These are phyloP conservation scores for Trichoderma aggressivum DNA, from an alignment of 2,329 filamentous ascomycete genomes.

Conservation along the genomic window DNA sequence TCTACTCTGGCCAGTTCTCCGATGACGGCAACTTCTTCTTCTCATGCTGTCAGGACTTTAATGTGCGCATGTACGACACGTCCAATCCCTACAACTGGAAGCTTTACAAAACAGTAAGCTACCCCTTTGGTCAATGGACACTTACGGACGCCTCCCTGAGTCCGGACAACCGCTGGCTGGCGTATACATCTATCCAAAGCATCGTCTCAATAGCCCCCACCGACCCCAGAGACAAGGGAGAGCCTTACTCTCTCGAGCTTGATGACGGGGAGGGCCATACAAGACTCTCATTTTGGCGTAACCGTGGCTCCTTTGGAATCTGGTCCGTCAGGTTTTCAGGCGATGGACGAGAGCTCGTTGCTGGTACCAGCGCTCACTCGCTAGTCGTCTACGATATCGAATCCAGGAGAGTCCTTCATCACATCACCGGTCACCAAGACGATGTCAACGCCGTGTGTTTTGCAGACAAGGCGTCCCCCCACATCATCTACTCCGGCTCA, in stretches of 20 bases:
- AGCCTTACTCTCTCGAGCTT: slow-evolving; percentile 77
- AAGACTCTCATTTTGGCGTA: slow-evolving; percentile 27
- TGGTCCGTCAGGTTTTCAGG: slow-evolving; percentile 93
- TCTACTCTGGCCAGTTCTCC: slow-evolving; percentile 95
- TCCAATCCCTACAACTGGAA: slow-evolving; percentile 93
- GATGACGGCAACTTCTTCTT: slow-evolving; percentile 98
- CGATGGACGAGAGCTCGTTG: slow-evolving; percentile 85
- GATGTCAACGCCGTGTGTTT: slow-evolving; percentile 98
- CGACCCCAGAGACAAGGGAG: slow-evolving; percentile 74
- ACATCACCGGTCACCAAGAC: slow-evolving; percentile 73
- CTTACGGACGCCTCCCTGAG: slow-evolving; percentile 90
- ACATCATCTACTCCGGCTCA: slow-evolving; percentile 93
- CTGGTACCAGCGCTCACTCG: slow-evolving; percentile 73
- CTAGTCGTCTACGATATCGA: slow-evolving; percentile 94
- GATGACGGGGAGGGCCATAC: slow-evolving; percentile 26
- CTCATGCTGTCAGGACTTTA: slow-evolving; percentile 86
- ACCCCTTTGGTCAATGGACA: slow-evolving; percentile 89
- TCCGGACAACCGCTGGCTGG: slow-evolving; percentile 86
- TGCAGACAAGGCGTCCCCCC: slow-evolving; percentile 80
- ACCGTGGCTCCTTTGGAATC: slow-evolving; percentile 55
- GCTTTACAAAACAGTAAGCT: slow-evolving; percentile 86
- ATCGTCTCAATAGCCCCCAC: slow-evolving; percentile 84
- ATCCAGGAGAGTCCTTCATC: slow-evolving; percentile 68
- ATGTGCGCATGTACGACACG: slow-evolving; percentile 95
- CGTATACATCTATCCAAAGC: slow-evolving; percentile 84